A percentile compares a stretch with the other conserved stretches of the same genome.
Conservation (phyloP, 1,284 basidiomycete genomes). For the Jaminaea rosea region DNA sequence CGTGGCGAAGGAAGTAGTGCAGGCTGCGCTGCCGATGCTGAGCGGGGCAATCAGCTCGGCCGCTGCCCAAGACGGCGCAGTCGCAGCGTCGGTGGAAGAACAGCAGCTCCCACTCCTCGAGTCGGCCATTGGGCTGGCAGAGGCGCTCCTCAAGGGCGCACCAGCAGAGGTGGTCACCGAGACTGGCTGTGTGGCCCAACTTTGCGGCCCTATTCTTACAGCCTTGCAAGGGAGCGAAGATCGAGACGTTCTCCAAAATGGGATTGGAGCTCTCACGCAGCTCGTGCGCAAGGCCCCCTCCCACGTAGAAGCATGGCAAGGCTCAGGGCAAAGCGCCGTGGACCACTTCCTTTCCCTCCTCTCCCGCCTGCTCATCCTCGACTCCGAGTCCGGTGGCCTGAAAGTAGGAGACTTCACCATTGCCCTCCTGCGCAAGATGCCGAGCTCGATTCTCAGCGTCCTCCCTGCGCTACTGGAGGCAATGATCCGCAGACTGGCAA, state of each 20-base stretch:
- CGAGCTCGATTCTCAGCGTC: slow-evolving; percentile 67
- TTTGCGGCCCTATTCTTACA: slow-evolving; percentile 16
- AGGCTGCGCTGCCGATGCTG: slow-evolving; percentile 64
- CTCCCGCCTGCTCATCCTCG: slow-evolving; percentile 25
- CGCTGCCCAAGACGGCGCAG: slow-evolving; percentile 14
- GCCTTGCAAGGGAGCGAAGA: slow-evolving; percentile 22
- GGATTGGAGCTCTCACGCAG: slow-evolving; percentile 69
- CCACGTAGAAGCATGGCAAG: no score
- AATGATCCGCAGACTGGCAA: slow-evolving; percentile 68
- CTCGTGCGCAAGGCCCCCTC: slow-evolving; percentile 73
- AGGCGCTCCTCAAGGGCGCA: slow-evolving; percentile 60
- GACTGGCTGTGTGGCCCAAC: slow-evolving; percentile 57
- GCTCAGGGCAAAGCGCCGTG: slow-evolving; percentile 14
- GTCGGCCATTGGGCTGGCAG: slow-evolving; percentile 58
- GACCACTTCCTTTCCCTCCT: slow-evolving; percentile 33
- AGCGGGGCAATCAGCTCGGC: slow-evolving; percentile 59
- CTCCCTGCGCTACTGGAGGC: slow-evolving; percentile 76
- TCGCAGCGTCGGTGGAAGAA: slow-evolving; percentile 17
- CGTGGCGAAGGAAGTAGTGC: slow-evolving; percentile 64
- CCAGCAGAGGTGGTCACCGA: slow-evolving; percentile 60
- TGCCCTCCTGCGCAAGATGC: slow-evolving; percentile 72
- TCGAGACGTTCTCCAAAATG: slow-evolving; percentile 56
- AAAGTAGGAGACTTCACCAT: slow-evolving; percentile 89
- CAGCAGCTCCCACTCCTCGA: background rate
- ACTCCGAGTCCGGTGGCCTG: slow-evolving; percentile 63